Conservation (phyloP, 1,139 yeast genomes). For the Blastobotrys proliferans region DNA sequence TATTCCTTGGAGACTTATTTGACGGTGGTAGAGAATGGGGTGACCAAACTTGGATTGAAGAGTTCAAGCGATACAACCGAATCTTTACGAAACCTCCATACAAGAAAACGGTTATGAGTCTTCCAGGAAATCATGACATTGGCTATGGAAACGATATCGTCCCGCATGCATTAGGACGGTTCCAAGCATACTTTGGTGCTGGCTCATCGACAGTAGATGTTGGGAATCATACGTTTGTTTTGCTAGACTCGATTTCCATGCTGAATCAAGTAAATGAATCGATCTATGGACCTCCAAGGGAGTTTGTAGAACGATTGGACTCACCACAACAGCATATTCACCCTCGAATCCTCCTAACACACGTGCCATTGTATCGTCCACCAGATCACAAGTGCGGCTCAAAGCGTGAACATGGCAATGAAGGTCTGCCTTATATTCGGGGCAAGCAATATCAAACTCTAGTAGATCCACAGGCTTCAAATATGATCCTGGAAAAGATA, state of each 20-base stretch:
- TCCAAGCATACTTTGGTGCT: constrained; percentile 68
- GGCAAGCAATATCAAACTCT: constrained; percentile 84
- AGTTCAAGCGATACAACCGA: constrained; percentile 59
- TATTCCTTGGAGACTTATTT: constrained; percentile 85
- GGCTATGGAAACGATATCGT: constrained; percentile 75
- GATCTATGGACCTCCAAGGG: constrained; percentile 42
- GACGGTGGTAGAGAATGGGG: constrained; percentile 96
- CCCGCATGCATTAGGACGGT: constrained; percentile 54
- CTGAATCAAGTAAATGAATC: constrained; percentile 47
- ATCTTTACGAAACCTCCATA: constrained; percentile 53
- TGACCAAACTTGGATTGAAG: constrained; percentile 65
- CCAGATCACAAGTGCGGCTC: constrained; percentile 59
- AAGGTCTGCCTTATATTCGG: constrained; percentile 50
- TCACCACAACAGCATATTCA: constrained; percentile 33
- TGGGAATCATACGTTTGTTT: constrained; percentile 75
- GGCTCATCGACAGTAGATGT: constrained; percentile 51
- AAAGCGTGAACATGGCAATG: constrained; percentile 53
- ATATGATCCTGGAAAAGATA: constrained; percentile 50
- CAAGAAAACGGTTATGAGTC: constrained; percentile 45
- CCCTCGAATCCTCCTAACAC: constrained; percentile 72
- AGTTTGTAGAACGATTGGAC: constrained; percentile 38
- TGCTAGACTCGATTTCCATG: constrained; percentile 77
- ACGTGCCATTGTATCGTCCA: constrained; percentile 73
- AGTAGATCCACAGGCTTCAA: constrained; percentile 53
- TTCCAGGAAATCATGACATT: constrained; percentile 96